Conservation (phyloP, 768 basidiomycete genomes). For the Boletus pseudopeckii region DNA sequence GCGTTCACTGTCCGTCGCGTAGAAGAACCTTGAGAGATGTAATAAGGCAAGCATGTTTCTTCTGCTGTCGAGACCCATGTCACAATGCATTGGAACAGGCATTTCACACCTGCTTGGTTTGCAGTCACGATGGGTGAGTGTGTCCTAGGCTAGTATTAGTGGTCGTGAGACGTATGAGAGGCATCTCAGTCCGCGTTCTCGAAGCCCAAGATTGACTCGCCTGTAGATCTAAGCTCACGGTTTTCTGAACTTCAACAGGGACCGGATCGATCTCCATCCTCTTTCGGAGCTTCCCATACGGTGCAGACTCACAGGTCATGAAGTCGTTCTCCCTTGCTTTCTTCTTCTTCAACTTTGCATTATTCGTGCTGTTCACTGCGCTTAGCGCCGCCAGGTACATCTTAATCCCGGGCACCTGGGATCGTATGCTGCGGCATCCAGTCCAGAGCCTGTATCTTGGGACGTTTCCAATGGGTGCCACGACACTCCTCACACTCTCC, state of each 20-base stretch:
- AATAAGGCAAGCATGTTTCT: conserved; percentile 28
- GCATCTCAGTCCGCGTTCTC: neutral
- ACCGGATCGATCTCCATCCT: conserved; percentile 55
- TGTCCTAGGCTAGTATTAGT: too few species aligned
- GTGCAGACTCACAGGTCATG: conserved; percentile 37
- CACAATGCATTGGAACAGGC: conserved; percentile 24
- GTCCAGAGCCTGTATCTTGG: conserved; percentile 49
- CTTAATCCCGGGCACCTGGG: conserved; percentile 50
- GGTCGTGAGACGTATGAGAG: neutral
- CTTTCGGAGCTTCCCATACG: conserved; percentile 58
- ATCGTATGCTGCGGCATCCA: conserved; percentile 47
- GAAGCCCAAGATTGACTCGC: neutral
- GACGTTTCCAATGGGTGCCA: conserved; percentile 55
- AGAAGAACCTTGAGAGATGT: conserved; percentile 35
- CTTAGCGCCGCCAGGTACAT: conserved; percentile 50
- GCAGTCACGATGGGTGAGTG: conserved; percentile 51
- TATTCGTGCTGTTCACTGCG: conserved; percentile 49
- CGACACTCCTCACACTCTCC: conserved; percentile 54
- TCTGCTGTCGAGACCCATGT: neutral
- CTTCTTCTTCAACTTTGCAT: conserved; percentile 55
- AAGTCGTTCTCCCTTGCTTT: conserved; percentile 43
- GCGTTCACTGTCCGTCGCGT: neutral
- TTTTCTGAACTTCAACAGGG: conserved; percentile 24
- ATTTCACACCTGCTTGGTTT: conserved; percentile 58
- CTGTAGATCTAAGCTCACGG: neutral